Conservation (phyloP, 192 early-diverging fungal species). For the Coemansia sp. region DNA sequence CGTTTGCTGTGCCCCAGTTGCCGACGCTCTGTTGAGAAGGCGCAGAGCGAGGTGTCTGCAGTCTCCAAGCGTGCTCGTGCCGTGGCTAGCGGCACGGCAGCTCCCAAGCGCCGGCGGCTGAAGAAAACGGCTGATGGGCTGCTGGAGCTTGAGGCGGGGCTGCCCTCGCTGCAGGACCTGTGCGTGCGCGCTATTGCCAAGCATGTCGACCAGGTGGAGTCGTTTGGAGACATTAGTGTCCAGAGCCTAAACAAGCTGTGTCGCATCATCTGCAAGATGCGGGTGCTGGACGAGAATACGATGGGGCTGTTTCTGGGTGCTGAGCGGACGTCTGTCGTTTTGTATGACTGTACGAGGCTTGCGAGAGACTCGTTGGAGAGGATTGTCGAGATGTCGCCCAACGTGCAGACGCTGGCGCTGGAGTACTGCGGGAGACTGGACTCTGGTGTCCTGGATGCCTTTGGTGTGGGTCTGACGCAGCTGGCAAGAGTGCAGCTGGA, state of each 20-base stretch:
- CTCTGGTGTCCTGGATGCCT: conserved; percentile 44
- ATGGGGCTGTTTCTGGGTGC: conserved; percentile 71
- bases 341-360: conserved; percentile 82
- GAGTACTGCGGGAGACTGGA: conserved; percentile 72
- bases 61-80: conserved; percentile 18
- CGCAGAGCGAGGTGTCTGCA: not conserved
- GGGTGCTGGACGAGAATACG: conserved; percentile 62
- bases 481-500: conserved; percentile 62
- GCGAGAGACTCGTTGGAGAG: conserved; percentile 53
- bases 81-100: not conserved
- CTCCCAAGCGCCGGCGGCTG: conserved; percentile 9
- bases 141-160: conserved; percentile 54
- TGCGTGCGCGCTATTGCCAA: conserved; percentile 70
- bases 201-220: conserved; percentile 78
- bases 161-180: conserved; percentile 62
- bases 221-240: conserved; percentile 77
- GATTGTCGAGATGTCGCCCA: conserved; percentile 65
- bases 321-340: conserved; percentile 53
- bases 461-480: conserved; percentile 37
- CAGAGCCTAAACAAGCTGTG: conserved; percentile 69
- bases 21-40: conserved; percentile 37
- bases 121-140: conserved; percentile 50
- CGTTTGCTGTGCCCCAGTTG: conserved; percentile 34
- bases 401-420: conserved; percentile 61
- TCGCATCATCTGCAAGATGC: conserved; percentile 75